Percentiles rank a stretch among this genome's conserved stretches.
phyloP scores from a whole-genome alignment of 352 stramenopile genomes.

The Globisporangium apiculatum region DNA sequence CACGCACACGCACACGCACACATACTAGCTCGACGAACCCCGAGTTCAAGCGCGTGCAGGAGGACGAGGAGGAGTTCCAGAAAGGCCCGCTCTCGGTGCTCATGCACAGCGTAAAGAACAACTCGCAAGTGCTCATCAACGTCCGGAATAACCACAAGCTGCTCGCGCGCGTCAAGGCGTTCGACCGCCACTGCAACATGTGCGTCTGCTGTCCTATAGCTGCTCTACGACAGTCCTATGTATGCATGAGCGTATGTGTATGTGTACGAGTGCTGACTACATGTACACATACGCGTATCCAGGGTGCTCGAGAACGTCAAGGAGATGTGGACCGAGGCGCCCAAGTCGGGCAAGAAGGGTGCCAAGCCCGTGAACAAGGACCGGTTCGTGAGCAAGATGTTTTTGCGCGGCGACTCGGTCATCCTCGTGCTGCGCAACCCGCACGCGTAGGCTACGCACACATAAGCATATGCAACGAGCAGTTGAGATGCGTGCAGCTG shows the following conservation, averaged over 20 bases:
- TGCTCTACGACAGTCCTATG: not conserved
- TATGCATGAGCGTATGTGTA: not conserved
- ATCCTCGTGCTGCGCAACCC: constrained; percentile 98
- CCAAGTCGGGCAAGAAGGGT: constrained; percentile 95
- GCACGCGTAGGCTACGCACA: constrained; percentile 47
- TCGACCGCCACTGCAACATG: constrained; percentile 99
- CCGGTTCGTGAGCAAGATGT: constrained; percentile 99
- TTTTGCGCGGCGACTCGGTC: constrained; percentile 98
- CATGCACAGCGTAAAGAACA: constrained; percentile 97
- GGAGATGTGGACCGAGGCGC: constrained; percentile 99
- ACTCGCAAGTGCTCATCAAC: constrained; percentile 99
- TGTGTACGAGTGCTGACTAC: not conserved
- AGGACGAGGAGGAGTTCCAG: constrained; percentile 93
- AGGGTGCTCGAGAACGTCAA: constrained; percentile 99
- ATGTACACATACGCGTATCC: too few relatives aligned
- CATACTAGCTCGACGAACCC: constrained; percentile 17
- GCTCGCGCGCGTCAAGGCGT: constrained; percentile 98
- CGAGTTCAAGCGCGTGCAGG: constrained; percentile 83
- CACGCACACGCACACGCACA: not conserved
- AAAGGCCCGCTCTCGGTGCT: constrained; percentile 96
- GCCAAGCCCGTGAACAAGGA: constrained; percentile 97
- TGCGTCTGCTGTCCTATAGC: constrained; percentile 27
- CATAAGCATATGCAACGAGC: not conserved
- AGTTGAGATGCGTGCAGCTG: not conserved
- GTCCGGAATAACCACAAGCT: constrained; percentile 99